Conservation (phyloP, 441 rosid species). For the Metrosideros polymorpha region DNA sequence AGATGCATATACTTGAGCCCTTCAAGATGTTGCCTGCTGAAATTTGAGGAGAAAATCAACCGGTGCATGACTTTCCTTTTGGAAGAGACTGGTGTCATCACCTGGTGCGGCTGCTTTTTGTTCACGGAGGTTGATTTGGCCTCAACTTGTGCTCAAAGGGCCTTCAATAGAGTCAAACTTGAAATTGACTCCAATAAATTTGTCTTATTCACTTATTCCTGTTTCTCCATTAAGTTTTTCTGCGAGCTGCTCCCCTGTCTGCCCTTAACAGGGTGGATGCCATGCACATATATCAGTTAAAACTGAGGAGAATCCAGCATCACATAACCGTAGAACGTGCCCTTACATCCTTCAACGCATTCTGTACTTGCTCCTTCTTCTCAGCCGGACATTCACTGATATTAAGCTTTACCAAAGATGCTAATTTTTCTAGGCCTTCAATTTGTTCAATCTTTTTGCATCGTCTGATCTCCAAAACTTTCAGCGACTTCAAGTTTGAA, state of each 20-base stretch:
- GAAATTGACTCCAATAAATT: neutral
- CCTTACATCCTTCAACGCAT: neutral
- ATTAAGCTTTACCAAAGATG: neutral
- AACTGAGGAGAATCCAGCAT: neutral
- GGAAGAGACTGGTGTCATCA: neutral
- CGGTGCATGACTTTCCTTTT: neutral
- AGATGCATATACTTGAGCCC: neutral
- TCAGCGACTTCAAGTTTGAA: neutral
- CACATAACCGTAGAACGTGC: neutral
- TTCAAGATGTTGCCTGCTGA: rapidly evolving
- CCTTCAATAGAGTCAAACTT: neutral
- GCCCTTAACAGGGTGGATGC: neutral
- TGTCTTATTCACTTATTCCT: neutral
- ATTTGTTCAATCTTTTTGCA: neutral
- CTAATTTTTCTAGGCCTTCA: neutral
- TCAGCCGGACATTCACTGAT: neutral
- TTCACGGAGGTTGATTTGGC: neutral
- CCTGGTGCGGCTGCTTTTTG: neutral
- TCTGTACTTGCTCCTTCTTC: neutral
- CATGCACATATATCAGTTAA: neutral
- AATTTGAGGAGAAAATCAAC: neutral
- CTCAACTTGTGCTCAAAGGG: rapidly evolving
- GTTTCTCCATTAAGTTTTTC: no score
- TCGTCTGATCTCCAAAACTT: neutral
- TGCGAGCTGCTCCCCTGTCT: neutral